These are phyloP conservation scores for Luvunga scandens DNA, from an alignment of 345 rosid genomes.

Conservation along the genomic window DNA sequence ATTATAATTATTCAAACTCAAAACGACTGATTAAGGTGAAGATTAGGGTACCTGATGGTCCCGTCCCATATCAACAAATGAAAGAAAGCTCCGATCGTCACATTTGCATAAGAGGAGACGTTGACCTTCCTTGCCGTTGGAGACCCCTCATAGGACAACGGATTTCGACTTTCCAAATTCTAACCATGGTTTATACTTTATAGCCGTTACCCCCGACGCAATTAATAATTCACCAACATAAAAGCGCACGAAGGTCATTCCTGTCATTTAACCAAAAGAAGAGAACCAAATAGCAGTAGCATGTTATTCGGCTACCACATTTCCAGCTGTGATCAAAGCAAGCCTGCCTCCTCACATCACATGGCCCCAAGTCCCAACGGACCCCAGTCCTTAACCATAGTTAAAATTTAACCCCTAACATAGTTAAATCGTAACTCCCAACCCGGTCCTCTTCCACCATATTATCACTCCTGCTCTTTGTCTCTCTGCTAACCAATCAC, in stretches of 20 bases:
- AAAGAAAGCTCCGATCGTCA: too few relatives aligned
- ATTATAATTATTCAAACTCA: too few relatives aligned
- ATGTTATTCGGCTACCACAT: constrained; percentile 4
- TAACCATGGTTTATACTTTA: not conserved
- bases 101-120: too few relatives aligned
- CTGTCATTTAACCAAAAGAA: constrained; percentile 23
- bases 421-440: constrained; percentile 12
- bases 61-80: too few relatives aligned
- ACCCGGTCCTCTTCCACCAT: not conserved
- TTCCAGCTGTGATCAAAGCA: constrained; percentile 48
- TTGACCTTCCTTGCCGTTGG: not conserved
- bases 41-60: too few relatives aligned
- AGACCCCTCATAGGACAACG: not conserved
- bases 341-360: constrained; percentile 20
- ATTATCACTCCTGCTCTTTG: not conserved
- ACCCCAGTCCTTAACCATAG: constrained; percentile 26
- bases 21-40: too few relatives aligned
- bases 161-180: not conserved
- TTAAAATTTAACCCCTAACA: constrained; percentile 16
- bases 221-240: too few relatives aligned
- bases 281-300: not conserved
- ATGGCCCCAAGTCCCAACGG: constrained; percentile 39
- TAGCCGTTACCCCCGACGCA: constrained; percentile 1
- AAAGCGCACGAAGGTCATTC: not conserved
- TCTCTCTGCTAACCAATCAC: too few relatives aligned